These are phyloP conservation scores for Phytophthora sp. DNA, from an alignment of 352 stramenopile species.

Conservation along the genomic window DNA sequence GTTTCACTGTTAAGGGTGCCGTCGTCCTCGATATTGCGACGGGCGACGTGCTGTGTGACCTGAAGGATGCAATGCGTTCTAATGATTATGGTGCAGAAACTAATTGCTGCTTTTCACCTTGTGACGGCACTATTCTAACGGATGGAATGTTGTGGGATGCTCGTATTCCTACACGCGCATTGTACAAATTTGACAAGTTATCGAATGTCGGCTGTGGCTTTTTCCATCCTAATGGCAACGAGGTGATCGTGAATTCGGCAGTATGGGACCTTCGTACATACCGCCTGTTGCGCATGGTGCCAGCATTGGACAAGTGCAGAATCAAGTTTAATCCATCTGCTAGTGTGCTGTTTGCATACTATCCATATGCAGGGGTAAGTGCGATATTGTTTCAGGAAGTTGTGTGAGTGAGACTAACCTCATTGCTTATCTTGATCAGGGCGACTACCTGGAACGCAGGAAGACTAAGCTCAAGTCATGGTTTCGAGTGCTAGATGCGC, in stretches of 20 bases:
- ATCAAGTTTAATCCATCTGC: constrained; percentile 77
- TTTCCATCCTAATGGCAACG: constrained; percentile 89
- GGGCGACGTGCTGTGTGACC: constrained; percentile 59
- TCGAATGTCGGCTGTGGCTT: constrained; percentile 84
- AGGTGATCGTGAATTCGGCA: constrained; percentile 89
- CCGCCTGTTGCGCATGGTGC: constrained; percentile 83
- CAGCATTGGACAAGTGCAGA: constrained; percentile 84
- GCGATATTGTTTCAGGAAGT: not conserved
- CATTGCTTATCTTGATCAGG: constrained; percentile 33
- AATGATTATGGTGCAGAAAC: constrained; percentile 82
- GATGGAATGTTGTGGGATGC: constrained; percentile 87
- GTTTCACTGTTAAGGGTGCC: constrained; percentile 48
- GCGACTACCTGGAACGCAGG: constrained; percentile 60
- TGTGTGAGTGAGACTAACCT: constrained; percentile 8
- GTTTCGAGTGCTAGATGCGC: constrained; percentile 83
- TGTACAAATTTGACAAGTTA: constrained; percentile 92
- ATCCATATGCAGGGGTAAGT: constrained; percentile 70
- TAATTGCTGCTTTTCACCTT: constrained; percentile 80
- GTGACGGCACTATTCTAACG: constrained; percentile 76
- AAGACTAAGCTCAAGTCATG: constrained; percentile 81
- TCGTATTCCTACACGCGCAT: constrained; percentile 63
- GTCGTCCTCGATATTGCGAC: constrained; percentile 77
- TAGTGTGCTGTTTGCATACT: constrained; percentile 85
- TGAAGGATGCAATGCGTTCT: constrained; percentile 67
- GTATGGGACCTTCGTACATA: constrained; percentile 92